These are phyloP conservation scores for Cercospora brassicicola DNA, from an alignment of 2,329 filamentous ascomycete genomes.

Conservation along the genomic window DNA sequence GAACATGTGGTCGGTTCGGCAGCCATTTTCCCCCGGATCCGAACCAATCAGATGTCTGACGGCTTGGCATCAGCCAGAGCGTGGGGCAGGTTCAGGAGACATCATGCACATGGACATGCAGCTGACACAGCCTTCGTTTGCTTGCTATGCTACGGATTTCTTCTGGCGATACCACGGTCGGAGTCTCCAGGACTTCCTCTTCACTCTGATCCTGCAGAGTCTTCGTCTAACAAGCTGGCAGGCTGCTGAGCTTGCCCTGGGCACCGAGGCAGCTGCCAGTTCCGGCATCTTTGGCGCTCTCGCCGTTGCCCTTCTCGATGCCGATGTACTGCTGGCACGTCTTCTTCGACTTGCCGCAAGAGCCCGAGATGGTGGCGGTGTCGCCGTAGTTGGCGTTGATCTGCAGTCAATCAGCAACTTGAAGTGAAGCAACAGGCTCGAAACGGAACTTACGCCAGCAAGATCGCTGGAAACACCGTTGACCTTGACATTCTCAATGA, in stretches of 20 bases:
- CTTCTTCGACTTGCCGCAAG: conserved; percentile 23
- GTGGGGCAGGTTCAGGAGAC: neutral
- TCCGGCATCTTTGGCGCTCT: conserved; percentile 13
- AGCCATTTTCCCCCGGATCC: neutral
- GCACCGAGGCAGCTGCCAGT: conserved; percentile 19
- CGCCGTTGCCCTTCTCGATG: conserved; percentile 20
- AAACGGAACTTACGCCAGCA: conserved; percentile 18
- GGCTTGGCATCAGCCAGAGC: neutral
- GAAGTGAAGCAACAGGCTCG: neutral
- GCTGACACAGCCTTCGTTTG: neutral
- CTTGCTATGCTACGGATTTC: neutral
- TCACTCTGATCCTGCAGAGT: neutral
- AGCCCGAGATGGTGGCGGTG: conserved; percentile 22
- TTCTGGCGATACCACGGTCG: neutral
- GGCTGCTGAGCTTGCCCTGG: conserved; percentile 16
- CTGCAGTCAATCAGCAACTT: neutral
- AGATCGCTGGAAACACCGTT: conserved; percentile 24
- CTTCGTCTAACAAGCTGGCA: conserved; percentile 16
- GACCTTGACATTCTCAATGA: conserved; percentile 23
- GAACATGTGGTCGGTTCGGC: neutral
- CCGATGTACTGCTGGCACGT: conserved; percentile 24
- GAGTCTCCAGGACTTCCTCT: neutral
- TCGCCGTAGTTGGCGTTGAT: conserved; percentile 24
- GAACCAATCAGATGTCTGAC: neutral
- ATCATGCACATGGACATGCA: neutral